Evolutionary conservation across 805 yeast species (phyloP).

Genomic region (Yarrowia yakushimensis): DNA sequence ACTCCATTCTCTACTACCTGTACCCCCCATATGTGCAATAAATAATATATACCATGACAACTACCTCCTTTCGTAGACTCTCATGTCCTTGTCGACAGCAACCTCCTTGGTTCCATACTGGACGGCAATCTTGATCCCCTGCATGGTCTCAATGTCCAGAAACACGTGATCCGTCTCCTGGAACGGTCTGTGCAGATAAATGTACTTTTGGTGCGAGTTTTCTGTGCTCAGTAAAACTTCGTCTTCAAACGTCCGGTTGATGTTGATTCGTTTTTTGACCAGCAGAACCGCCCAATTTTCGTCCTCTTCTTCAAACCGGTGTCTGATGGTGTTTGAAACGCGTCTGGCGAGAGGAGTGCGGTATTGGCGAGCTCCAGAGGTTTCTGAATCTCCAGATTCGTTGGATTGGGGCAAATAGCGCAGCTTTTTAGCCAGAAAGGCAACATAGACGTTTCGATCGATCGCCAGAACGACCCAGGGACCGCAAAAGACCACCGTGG

Average conservation of each 20-base stretch:
- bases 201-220: background rate
- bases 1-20: too few species aligned
- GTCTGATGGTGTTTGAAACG: background rate
- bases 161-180: slow-evolving; percentile 22
- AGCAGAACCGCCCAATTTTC: slow-evolving; percentile 1
- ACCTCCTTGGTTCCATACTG: slow-evolving; percentile 16
- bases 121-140: background rate
- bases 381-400: background rate
- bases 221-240: slow-evolving; percentile 8
- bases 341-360: background rate
- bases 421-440: slow-evolving; percentile 3
- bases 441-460: slow-evolving; percentile 4
- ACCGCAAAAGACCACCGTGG: slow-evolving; percentile 6
- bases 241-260: slow-evolving; percentile 18
- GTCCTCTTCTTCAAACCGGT: slow-evolving; percentile 7
- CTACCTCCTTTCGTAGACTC: background rate
- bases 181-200: slow-evolving; percentile 16
- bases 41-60: too few species aligned
- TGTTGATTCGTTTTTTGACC: slow-evolving; percentile 14
- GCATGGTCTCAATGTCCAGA: slow-evolving; percentile 4
- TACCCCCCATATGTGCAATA: too few species aligned
- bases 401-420: background rate
- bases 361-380: background rate
- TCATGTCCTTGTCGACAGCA: background rate
- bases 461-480: slow-evolving; percentile 21